Base-by-base conservation (phyloP, 192 early-diverging fungal genomes). In the Coemansia sp. region DNA sequence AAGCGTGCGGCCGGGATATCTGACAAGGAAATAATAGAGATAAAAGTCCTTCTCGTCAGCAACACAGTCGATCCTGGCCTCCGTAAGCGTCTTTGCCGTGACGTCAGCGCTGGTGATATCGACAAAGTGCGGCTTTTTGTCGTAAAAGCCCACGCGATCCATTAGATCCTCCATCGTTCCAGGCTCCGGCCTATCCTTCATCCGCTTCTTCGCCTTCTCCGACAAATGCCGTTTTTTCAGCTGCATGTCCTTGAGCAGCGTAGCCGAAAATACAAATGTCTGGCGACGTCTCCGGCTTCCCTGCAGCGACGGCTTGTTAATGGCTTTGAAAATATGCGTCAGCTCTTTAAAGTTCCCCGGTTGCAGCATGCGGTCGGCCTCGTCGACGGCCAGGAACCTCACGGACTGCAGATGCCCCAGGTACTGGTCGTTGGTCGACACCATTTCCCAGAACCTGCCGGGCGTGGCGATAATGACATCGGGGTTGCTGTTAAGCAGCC, bases 251-350 rank as follows among this genome's bases (percentile, higher is more conserved):
- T 78, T 83, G 52, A 72, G 64, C 39, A 98, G 67, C 4, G 96
- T 98, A 8, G 96, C 96, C 9, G 96, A 96, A 64, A 92, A 98
- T 42, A 98, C 86, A 72, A 95, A 90, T 0, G 94, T 97, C 66
- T 95, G 94, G 28, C 92, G 85, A 23, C 42, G 60, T 7, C 39
- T 27, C 28, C 56, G 62, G 8, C 11, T 42, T 3, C 14, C 13
- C 34, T 61, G 45, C 0, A 75, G 64, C 23, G 64, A 20, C 24
- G 36, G 14, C 61, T 81, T 65, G 61, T 77, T 78, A 35, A 83
- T 20, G 1, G 65, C 64, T 28, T 83, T 83, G 42, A 91, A 66
- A 6, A 93, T 85, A 19, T 78, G 78, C 52, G 74, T 69, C 56
- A 93, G 72, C 65, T 93, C 91, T 55, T 82, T 75, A 61, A 91